Percentiles rank a stretch among this genome's conserved stretches.
phyloP scores from a whole-genome alignment of 1,284 basidiomycete genomes.

The Wolfiporia cocos region DNA sequence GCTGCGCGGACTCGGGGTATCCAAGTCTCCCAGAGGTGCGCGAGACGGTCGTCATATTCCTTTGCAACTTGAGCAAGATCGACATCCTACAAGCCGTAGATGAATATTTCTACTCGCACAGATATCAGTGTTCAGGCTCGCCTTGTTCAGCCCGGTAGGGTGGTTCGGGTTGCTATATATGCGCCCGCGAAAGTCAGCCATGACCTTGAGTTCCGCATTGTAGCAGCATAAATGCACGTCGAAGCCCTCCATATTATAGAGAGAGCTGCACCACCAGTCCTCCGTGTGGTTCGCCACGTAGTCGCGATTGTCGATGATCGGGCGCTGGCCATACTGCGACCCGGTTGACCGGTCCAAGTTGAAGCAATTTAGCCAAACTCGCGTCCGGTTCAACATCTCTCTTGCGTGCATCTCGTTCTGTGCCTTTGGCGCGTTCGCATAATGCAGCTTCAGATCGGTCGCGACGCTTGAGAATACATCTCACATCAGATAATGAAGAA shows the following conservation, averaged over 20 bases:
- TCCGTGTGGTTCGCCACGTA: slow-evolving; percentile 70
- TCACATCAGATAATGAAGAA: not conserved
- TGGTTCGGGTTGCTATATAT: slow-evolving; percentile 72
- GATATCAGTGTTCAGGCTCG: too few species aligned
- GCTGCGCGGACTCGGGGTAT: slow-evolving; percentile 39
- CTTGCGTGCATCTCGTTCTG: slow-evolving; percentile 70
- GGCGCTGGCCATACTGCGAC: slow-evolving; percentile 78
- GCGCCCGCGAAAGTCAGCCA: slow-evolving; percentile 52
- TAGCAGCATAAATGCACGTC: slow-evolving; percentile 75
- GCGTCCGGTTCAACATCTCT: slow-evolving; percentile 81
- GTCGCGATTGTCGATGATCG: slow-evolving; percentile 70
- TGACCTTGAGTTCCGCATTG: slow-evolving; percentile 61
- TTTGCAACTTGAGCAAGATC: slow-evolving; percentile 61
- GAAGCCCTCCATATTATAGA: slow-evolving; percentile 61
- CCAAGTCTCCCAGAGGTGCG: slow-evolving; percentile 50
- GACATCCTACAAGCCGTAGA: slow-evolving; percentile 35
- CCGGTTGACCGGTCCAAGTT: slow-evolving; percentile 79
- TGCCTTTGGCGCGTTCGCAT: slow-evolving; percentile 63
- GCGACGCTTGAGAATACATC: slow-evolving; percentile 47
- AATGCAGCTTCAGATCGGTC: slow-evolving; percentile 78
- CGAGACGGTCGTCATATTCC: slow-evolving; percentile 59
- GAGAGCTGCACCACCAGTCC: slow-evolving; percentile 68
- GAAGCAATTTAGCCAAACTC: slow-evolving; percentile 84
- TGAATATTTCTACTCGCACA: not conserved
- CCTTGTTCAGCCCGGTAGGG: slow-evolving; percentile 69